A percentile compares a stretch with the other conserved stretches of the same genome.
Evolutionary conservation across 306 rosid genomes (phyloP).

Genomic region (Leucaena leucocephala): DNA sequence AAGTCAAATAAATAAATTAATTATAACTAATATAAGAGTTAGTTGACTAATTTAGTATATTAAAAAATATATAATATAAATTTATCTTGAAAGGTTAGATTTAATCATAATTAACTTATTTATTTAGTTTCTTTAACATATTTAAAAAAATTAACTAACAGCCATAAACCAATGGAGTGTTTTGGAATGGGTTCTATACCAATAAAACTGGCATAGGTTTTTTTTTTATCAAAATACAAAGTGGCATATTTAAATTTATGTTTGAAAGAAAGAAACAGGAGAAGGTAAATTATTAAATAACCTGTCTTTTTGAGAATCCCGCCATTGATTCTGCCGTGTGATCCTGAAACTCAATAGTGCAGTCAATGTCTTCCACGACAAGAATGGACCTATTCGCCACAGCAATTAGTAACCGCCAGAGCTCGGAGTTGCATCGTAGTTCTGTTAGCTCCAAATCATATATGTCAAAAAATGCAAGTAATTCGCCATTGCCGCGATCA

Average conservation of each 20-base stretch:
- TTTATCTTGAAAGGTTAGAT: too few species aligned
- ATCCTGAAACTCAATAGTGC: constrained; percentile 54
- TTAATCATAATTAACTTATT: too few species aligned
- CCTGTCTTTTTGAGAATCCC: constrained; percentile 18
- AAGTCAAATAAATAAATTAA: too few species aligned
- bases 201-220: too few species aligned
- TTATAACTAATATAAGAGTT: too few species aligned
- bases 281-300: background rate
- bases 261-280: background rate
- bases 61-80: background rate
- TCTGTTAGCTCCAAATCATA: constrained; percentile 73
- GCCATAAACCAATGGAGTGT: too few species aligned
- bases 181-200: too few species aligned
- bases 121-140: too few species aligned
- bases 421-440: constrained; percentile 40
- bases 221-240: too few species aligned
- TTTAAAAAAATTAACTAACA: too few species aligned
- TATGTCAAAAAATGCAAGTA: constrained; percentile 60
- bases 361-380: constrained; percentile 82
- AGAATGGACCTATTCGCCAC: constrained; percentile 70
- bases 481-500: constrained; percentile 84
- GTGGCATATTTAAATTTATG: too few species aligned
- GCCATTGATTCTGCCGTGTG: constrained; percentile 25
- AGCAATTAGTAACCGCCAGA: constrained; percentile 49
- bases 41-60: too few species aligned